phyloP scores from a whole-genome alignment of 1,284 basidiomycete genomes.

The Tetrapyrgos nigripes region DNA sequence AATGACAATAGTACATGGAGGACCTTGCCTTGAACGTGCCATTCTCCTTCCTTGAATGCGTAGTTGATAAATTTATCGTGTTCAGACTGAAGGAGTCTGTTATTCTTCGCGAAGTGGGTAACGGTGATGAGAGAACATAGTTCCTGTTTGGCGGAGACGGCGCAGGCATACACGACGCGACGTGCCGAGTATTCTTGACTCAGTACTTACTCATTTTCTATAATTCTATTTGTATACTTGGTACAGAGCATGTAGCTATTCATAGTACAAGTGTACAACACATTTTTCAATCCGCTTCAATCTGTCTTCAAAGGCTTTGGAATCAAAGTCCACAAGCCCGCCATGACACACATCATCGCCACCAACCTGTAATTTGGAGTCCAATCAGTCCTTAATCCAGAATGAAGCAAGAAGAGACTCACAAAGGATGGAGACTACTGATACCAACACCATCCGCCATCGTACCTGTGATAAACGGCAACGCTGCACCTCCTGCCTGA shows the following conservation, averaged over 20 bases:
- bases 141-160: too few species aligned
- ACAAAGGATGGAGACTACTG: slow-evolving; percentile 60
- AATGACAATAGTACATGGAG: slow-evolving; percentile 74
- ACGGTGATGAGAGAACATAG: too few species aligned
- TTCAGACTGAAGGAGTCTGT: too few species aligned
- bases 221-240: too few species aligned
- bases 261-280: too few species aligned
- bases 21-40: slow-evolving; percentile 22
- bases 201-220: too few species aligned
- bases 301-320: slow-evolving; percentile 26
- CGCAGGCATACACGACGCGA: too few species aligned
- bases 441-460: slow-evolving; percentile 58
- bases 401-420: slow-evolving; percentile 28
- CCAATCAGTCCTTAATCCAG: neutral
- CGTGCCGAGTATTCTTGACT: too few species aligned
- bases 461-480: slow-evolving; percentile 61
- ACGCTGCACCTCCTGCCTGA: slow-evolving; percentile 58
- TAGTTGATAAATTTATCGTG: too few species aligned
- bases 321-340: slow-evolving; percentile 49
- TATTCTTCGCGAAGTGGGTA: too few species aligned
- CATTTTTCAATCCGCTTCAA: neutral
- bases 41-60: too few species aligned
- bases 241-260: too few species aligned
- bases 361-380: slow-evolving; percentile 48
- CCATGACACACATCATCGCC: slow-evolving; percentile 50